phyloP scores from a whole-genome alignment of 2,329 filamentous ascomycete species.

The Colletotrichum sp. region DNA sequence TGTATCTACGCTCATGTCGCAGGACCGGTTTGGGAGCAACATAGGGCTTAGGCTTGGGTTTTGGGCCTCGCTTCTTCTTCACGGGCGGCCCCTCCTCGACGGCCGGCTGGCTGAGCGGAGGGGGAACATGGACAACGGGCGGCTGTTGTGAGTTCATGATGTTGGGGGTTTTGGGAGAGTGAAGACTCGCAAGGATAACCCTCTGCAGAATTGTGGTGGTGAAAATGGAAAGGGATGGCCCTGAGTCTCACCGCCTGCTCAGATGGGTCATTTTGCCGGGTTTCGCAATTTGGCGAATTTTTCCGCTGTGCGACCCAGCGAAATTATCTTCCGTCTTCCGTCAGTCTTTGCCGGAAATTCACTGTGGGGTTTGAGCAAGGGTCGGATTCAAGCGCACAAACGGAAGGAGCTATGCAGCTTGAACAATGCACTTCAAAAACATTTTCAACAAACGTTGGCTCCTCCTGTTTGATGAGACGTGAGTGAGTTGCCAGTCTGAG shows the following conservation, averaged over 20 bases:
- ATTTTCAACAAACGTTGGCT: too few relatives aligned
- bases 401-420: not conserved
- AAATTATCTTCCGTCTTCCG: not conserved
- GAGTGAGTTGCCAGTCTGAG: accelerated
- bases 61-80: not conserved
- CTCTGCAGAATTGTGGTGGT: not conserved
- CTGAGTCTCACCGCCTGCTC: not conserved
- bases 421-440: not conserved
- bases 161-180: not conserved
- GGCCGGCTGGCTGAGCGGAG: not conserved
- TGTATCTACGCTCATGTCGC: not conserved
- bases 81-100: not conserved
- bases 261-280: not conserved
- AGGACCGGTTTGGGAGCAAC: not conserved
- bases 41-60: not conserved
- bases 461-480: accelerated
- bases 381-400: not conserved
- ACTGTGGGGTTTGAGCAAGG: not conserved
- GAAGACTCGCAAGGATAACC: not conserved
- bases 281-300: not conserved
- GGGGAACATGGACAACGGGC: not conserved
- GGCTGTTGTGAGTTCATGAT: not conserved
- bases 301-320: not conserved
- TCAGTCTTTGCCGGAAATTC: not conserved
- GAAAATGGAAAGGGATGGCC: not conserved